phyloP scores from a whole-genome alignment of 108 stramenopile genomes.

The Skeletonema grethae region DNA sequence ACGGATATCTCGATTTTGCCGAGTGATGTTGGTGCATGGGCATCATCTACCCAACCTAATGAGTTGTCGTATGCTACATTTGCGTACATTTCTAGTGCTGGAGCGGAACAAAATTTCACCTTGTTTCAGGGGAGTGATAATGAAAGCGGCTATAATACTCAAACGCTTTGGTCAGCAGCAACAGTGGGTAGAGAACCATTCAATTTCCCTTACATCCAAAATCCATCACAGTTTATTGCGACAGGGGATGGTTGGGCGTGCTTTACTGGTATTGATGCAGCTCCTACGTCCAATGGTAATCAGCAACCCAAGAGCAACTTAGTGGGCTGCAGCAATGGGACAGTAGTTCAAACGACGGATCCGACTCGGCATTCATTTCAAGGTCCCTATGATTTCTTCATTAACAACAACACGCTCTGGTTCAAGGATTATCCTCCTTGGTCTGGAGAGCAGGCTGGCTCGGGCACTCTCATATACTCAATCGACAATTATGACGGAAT shows the following conservation, averaged over 20 bases:
- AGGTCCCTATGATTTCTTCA: conserved; percentile 13
- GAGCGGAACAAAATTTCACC: conserved; percentile 2
- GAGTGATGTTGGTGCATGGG: conserved; percentile 12
- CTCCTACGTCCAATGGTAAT: neutral
- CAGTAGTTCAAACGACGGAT: neutral
- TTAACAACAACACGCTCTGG: conserved; percentile 20
- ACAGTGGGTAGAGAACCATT: neutral
- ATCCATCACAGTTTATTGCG: conserved; percentile 9
- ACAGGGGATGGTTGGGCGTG: conserved; percentile 11
- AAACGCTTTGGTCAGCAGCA: conserved; percentile 13
- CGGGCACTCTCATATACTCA: conserved; percentile 22
- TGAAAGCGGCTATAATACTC: neutral
- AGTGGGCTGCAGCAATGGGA: neutral
- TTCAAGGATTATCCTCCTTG: conserved; percentile 27
- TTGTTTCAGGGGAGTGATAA: conserved; percentile 11
- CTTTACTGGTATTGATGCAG: conserved; percentile 3
- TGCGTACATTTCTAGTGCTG: neutral
- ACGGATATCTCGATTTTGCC: conserved; percentile 11
- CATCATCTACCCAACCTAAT: neutral
- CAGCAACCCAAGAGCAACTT: neutral
- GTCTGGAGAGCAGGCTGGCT: neutral
- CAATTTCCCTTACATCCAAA: conserved; percentile 12
- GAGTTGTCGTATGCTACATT: neutral
- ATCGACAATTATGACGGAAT: conserved; percentile 14
- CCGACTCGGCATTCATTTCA: conserved; percentile 3